Percentiles rank a stretch among this genome's conserved stretches.
phyloP scores from a whole-genome alignment of 768 basidiomycete genomes.

The Suillus cothurnatus region DNA sequence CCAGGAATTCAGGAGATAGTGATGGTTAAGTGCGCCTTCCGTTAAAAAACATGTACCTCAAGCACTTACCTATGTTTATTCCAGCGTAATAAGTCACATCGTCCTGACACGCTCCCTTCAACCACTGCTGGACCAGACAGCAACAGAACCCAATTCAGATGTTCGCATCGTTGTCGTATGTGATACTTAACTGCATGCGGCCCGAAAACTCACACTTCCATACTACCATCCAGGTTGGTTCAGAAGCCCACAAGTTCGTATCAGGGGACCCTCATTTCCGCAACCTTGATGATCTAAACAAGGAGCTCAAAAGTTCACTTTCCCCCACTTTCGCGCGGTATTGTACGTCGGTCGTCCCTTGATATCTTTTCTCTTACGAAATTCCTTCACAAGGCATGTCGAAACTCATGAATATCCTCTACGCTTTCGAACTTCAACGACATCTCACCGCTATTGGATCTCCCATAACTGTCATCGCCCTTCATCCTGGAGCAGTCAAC shows the following conservation, averaged over 20 bases:
- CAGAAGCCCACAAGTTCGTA: constrained; percentile 27
- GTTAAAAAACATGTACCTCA: background rate
- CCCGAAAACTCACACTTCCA: background rate
- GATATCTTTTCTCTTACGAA: background rate
- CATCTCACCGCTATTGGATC: constrained; percentile 40
- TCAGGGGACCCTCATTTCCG: constrained; percentile 28
- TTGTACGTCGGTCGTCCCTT: constrained; percentile 22
- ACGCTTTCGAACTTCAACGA: constrained; percentile 51
- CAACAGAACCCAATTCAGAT: constrained; percentile 48
- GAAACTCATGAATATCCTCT: constrained; percentile 57
- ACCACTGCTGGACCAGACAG: constrained; percentile 53
- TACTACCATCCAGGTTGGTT: constrained; percentile 34
- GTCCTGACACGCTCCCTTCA: constrained; percentile 56
- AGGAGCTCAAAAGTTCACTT: constrained; percentile 29
- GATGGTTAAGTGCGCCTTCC: constrained; percentile 45
- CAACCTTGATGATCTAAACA: constrained; percentile 39
- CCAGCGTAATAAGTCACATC: constrained; percentile 54
- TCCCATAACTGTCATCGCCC: constrained; percentile 28
- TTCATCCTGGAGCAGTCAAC: constrained; percentile 35
- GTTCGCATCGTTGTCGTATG: constrained; percentile 63
- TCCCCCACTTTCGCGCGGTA: constrained; percentile 31
- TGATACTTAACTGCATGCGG: background rate
- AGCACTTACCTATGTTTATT: constrained; percentile 6
- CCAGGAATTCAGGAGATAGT: constrained; percentile 42
- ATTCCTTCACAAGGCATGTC: constrained; percentile 35